A percentile compares a stretch with the other conserved stretches of the same genome.
phyloP scores from a whole-genome alignment of 1,139 yeast species.

The Schwanniomyces etchellsii region DNA sequence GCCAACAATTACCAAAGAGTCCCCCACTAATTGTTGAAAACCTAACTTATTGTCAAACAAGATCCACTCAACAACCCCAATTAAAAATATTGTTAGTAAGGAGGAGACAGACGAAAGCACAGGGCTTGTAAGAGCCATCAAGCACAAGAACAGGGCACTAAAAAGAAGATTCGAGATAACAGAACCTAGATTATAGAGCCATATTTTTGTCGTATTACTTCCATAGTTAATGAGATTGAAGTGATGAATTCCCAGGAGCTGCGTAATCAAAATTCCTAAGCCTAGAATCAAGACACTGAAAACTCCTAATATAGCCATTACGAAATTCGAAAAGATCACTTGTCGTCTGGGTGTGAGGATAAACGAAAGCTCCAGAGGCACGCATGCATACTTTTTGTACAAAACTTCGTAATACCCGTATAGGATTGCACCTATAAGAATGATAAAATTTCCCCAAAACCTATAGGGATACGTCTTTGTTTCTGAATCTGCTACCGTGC shows the following conservation, averaged over 20 bases:
- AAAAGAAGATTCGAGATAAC: slow-evolving; percentile 61
- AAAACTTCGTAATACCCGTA: slow-evolving; percentile 85
- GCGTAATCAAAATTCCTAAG: slow-evolving; percentile 43
- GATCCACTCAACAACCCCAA: slow-evolving; percentile 73
- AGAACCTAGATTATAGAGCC: slow-evolving; percentile 45
- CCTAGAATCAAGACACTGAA: slow-evolving; percentile 50
- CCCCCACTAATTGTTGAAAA: slow-evolving; percentile 48
- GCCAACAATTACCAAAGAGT: slow-evolving; percentile 56
- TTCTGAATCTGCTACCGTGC: slow-evolving; percentile 10
- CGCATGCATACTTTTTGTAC: slow-evolving; percentile 71
- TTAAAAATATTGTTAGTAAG: slow-evolving; percentile 69
- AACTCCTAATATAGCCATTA: slow-evolving; percentile 53
- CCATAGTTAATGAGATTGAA: slow-evolving; percentile 51
- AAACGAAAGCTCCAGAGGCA: slow-evolving; percentile 50
- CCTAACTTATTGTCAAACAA: slow-evolving; percentile 55
- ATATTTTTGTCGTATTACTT: slow-evolving; percentile 28
- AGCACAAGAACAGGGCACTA: slow-evolving; percentile 66
- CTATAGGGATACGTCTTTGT: slow-evolving; percentile 49
- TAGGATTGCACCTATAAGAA: slow-evolving; percentile 71
- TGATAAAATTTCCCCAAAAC: slow-evolving; percentile 64
- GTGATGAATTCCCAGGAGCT: slow-evolving; percentile 51
- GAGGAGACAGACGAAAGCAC: slow-evolving; percentile 83
- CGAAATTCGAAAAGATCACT: slow-evolving; percentile 42
- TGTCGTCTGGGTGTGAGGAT: slow-evolving; percentile 44
- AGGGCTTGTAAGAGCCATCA: slow-evolving; percentile 83